A percentile compares a stretch with the other conserved stretches of the same genome.
Evolutionary conservation across 805 yeast genomes (phyloP).

Genomic region (Yamadazyma phyllophila): DNA sequence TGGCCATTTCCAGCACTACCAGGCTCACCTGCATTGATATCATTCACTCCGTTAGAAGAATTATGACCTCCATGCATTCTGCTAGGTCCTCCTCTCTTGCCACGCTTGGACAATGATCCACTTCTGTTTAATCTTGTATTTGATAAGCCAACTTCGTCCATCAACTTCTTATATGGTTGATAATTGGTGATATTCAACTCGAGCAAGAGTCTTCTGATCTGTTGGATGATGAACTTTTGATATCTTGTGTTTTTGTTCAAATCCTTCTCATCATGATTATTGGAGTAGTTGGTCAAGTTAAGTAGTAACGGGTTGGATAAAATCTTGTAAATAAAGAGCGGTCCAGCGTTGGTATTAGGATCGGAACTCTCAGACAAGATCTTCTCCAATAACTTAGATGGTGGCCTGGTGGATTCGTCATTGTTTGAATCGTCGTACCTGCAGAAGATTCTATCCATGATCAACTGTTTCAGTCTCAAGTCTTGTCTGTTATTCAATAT

Average conservation of each 20-base stretch:
- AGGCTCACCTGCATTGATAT: constrained; percentile 1
- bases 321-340: constrained; percentile 70
- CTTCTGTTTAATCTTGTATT: constrained; percentile 31
- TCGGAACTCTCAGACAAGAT: constrained; percentile 57
- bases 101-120: constrained; percentile 21
- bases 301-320: constrained; percentile 66
- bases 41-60: not conserved
- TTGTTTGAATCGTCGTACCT: constrained; percentile 28
- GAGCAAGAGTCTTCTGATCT: constrained; percentile 60
- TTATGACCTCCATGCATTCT: constrained; percentile 1
- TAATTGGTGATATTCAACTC: constrained; percentile 53
- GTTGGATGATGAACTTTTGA: constrained; percentile 56
- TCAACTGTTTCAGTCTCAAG: constrained; percentile 53
- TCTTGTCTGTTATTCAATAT: constrained; percentile 70
- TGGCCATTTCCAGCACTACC: not conserved
- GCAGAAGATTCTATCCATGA: constrained; percentile 69
- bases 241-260: constrained; percentile 25
- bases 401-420: constrained; percentile 25
- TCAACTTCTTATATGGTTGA: constrained; percentile 78
- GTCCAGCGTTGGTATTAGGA: constrained; percentile 51
- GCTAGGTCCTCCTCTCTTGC: constrained; percentile 13
- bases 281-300: constrained; percentile 15
- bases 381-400: constrained; percentile 50
- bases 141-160: constrained; percentile 86
- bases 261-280: constrained; percentile 35